Conservation (phyloP, 1,139 yeast genomes). For the Zygoascus meyerae region DNA sequence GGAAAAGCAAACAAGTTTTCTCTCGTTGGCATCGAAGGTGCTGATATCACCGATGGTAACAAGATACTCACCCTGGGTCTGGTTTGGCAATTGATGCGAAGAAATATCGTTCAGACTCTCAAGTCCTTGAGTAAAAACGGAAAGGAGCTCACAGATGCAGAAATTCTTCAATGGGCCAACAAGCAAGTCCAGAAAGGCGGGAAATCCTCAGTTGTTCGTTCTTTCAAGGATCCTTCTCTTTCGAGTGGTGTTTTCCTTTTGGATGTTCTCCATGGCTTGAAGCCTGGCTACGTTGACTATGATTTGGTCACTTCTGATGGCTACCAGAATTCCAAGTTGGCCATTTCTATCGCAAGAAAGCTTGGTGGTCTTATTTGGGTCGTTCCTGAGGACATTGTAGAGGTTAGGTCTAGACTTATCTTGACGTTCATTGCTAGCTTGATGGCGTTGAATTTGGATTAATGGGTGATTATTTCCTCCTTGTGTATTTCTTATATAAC, state of each 20-base stretch:
- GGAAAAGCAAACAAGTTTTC: conserved; percentile 92
- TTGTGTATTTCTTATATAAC: neutral
- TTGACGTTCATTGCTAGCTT: conserved; percentile 92
- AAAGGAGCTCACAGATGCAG: conserved; percentile 69
- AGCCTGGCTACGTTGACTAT: conserved; percentile 97
- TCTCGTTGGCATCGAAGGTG: conserved; percentile 95
- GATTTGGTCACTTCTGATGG: conserved; percentile 84
- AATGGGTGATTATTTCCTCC: conserved; percentile 1
- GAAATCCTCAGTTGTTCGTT: conserved; percentile 58
- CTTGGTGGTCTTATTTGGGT: conserved; percentile 97
- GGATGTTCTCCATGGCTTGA: conserved; percentile 86
- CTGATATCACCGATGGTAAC: conserved; percentile 93
- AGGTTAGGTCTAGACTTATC: conserved; percentile 88
- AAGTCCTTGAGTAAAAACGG: conserved; percentile 67
- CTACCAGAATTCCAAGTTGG: conserved; percentile 92
- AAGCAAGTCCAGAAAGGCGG: conserved; percentile 81
- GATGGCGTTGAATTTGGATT: conserved; percentile 51
- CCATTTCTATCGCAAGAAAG: conserved; percentile 96
- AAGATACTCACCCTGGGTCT: conserved; percentile 86
- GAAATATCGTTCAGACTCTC: conserved; percentile 83
- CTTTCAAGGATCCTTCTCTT: conserved; percentile 76
- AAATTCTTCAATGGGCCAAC: conserved; percentile 92
- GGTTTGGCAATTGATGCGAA: conserved; percentile 98
- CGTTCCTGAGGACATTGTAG: conserved; percentile 98
- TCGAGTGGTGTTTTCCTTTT: conserved; percentile 74